These are phyloP conservation scores for Claviceps sp. DNA, from an alignment of 2,329 filamentous ascomycete species.

Conservation along the genomic window DNA sequence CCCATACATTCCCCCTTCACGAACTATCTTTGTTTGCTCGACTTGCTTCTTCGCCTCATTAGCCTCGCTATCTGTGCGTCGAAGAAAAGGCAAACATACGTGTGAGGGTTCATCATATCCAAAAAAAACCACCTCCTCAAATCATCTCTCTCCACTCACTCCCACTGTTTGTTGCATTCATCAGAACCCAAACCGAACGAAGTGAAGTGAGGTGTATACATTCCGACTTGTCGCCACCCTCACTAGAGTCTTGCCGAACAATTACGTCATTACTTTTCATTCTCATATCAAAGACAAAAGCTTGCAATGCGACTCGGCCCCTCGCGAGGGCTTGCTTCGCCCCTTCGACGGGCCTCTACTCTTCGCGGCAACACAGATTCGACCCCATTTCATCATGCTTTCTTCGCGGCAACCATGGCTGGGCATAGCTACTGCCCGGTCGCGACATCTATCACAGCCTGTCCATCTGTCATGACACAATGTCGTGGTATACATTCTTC, in stretches of 20 bases:
- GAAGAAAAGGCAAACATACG: not conserved
- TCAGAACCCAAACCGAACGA: not conserved
- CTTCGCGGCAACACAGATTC: not conserved
- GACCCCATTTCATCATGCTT: not conserved
- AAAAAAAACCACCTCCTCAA: not conserved
- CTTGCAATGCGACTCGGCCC: constrained; percentile 13
- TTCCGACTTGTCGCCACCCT: too few species aligned
- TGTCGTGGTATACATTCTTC: constrained; percentile 23
- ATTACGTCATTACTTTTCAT: too few species aligned
- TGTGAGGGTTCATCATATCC: not conserved
- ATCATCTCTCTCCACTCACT: not conserved
- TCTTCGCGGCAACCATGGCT: constrained; percentile 3
- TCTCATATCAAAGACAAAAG: not conserved
- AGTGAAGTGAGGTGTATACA: too few species aligned
- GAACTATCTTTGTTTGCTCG: not conserved
- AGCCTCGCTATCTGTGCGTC: not conserved
- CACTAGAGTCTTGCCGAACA: too few species aligned
- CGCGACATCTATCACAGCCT: not conserved
- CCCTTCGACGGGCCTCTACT: constrained; percentile 4
- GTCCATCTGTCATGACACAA: constrained; percentile 1
- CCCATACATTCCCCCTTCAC: not conserved
- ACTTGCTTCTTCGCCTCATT: not conserved
- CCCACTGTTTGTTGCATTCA: not conserved
- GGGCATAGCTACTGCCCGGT: not conserved
- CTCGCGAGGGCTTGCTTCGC: constrained; percentile 10